Evolutionary conservation across 768 basidiomycete genomes (phyloP).

Genomic region (Leccinellum albellum): DNA sequence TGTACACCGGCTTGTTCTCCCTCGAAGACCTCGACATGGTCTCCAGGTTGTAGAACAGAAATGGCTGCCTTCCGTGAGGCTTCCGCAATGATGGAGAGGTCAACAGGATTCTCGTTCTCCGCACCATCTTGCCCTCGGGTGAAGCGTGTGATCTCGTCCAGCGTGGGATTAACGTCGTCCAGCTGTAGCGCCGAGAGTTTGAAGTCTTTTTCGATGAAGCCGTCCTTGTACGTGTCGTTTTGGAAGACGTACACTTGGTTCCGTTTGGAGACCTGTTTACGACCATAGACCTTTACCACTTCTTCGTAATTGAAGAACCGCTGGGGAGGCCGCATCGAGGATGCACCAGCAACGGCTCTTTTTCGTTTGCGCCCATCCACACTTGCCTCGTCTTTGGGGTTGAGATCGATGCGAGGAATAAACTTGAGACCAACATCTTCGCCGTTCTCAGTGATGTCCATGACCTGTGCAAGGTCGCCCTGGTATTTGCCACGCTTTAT

Average conservation of each 20-base stretch:
- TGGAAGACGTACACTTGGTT: conserved; percentile 81
- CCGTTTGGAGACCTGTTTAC: conserved; percentile 70
- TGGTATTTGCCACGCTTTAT: conserved; percentile 91
- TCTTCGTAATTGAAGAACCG: conserved; percentile 94
- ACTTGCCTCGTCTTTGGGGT: conserved; percentile 75
- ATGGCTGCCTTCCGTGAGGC: conserved; percentile 90
- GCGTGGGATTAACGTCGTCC: conserved; percentile 90
- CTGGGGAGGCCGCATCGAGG: conserved; percentile 81
- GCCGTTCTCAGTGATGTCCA: conserved; percentile 90
- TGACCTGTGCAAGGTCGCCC: conserved; percentile 92
- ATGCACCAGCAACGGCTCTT: conserved; percentile 47
- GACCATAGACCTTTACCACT: conserved; percentile 79
- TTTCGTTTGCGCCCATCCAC: conserved; percentile 76
- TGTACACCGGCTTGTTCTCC: conserved; percentile 93
- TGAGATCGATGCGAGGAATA: conserved; percentile 96
- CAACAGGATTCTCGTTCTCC: conserved; percentile 66
- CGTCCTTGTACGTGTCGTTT: conserved; percentile 90
- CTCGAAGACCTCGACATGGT: conserved; percentile 95
- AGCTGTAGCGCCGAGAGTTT: conserved; percentile 69
- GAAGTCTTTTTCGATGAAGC: conserved; percentile 96
- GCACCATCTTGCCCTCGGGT: conserved; percentile 69
- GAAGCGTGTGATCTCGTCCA: conserved; percentile 96
- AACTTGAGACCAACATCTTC: conserved; percentile 92
- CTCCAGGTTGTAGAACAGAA: conserved; percentile 92
- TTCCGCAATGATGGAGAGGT: conserved; percentile 88